Conservation (phyloP, 2,329 filamentous ascomycete species). For the Spiromastix sp. region DNA sequence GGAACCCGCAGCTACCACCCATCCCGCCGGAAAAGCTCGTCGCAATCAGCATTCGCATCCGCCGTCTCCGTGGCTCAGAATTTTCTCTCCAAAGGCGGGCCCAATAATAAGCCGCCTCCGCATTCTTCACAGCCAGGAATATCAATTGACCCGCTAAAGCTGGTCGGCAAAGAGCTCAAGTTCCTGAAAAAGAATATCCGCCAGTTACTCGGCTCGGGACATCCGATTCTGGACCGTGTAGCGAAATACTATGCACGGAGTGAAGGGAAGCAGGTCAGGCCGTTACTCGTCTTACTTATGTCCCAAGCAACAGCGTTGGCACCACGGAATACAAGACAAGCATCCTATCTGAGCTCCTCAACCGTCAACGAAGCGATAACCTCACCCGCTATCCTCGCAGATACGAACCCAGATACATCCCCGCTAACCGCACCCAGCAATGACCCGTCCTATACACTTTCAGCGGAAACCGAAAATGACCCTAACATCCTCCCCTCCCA, state of each 20-base stretch:
- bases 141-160: conserved; percentile 75
- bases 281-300: conserved; percentile 92
- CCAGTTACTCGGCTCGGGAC: conserved; percentile 84
- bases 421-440: conserved; percentile 42
- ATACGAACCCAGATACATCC: conserved; percentile 63
- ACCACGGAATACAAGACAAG: conserved; percentile 45
- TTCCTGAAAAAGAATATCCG: conserved; percentile 89
- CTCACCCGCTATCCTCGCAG: conserved; percentile 54
- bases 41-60: conserved; percentile 30
- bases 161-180: conserved; percentile 94
- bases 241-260: conserved; percentile 97
- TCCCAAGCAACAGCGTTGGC: conserved; percentile 80
- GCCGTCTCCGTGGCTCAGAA: conserved; percentile 44
- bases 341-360: conserved; percentile 13
- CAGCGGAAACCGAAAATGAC: conserved; percentile 34
- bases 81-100: conserved; percentile 27
- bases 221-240: conserved; percentile 86
- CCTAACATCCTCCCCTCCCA: conserved; percentile 77
- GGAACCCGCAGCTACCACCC: conserved; percentile 30
- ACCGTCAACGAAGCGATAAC: conserved; percentile 52
- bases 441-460: conserved; percentile 16
- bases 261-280: conserved; percentile 93
- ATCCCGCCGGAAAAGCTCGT: conserved; percentile 28
- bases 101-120: conserved; percentile 16
- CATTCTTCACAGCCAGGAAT: conserved; percentile 38